Evolutionary conservation across 2,329 filamentous ascomycete genomes (phyloP).

Genomic region (Sclerotiophoma versabilis): DNA sequence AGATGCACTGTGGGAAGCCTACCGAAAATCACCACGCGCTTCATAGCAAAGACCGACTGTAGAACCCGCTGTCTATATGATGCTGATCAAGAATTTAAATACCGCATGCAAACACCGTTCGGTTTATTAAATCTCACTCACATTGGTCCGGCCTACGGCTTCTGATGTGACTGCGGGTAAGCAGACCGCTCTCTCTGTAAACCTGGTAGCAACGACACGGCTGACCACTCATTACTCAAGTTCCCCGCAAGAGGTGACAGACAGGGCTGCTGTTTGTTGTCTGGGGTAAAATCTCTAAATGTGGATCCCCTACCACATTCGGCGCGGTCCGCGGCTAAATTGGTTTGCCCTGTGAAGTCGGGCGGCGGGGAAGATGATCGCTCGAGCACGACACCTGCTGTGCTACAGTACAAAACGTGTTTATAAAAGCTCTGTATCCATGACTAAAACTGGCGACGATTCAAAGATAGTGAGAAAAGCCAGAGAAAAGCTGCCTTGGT

Average conservation of each 20-base stretch:
- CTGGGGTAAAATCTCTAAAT: background rate
- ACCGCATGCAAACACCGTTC: constrained; percentile 9
- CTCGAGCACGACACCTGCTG: background rate
- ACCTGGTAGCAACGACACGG: background rate
- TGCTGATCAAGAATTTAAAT: background rate
- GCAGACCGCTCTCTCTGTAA: background rate
- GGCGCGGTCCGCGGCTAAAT: constrained; percentile 18
- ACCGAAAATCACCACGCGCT: background rate
- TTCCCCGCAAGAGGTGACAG: constrained; percentile 5
- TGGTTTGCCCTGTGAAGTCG: background rate
- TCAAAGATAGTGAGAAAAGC: background rate
- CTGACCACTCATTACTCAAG: background rate
- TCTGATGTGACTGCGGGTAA: background rate
- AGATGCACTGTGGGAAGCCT: constrained; percentile 15
- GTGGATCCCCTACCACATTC: constrained; percentile 1
- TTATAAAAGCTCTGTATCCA: too few species aligned
- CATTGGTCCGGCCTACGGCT: background rate
- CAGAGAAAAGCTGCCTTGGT: too few species aligned
- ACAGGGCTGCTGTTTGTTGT: background rate
- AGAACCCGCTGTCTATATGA: background rate
- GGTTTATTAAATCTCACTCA: background rate
- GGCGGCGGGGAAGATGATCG: constrained; percentile 9
- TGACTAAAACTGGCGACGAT: too few species aligned
- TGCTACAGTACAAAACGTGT: background rate
- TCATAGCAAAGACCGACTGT: background rate